phyloP scores from a whole-genome alignment of 208 protist species.

The Leishmania arabica region DNA sequence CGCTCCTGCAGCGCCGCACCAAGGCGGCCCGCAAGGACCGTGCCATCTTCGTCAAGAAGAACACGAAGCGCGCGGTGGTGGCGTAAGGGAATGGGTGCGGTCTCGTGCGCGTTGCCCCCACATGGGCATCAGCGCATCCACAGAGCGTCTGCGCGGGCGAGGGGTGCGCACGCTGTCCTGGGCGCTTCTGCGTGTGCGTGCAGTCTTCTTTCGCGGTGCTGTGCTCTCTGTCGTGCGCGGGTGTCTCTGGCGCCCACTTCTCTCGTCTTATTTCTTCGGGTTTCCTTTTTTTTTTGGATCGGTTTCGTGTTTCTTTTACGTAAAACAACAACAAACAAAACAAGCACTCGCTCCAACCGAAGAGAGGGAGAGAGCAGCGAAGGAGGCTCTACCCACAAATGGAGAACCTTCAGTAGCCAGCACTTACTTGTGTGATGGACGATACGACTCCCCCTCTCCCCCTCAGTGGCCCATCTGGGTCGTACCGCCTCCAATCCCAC shows the following conservation, averaged over 20 bases:
- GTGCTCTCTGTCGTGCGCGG: neutral
- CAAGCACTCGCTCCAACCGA: neutral
- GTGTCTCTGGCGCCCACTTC: neutral
- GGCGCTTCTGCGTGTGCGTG: neutral
- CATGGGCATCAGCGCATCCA: neutral
- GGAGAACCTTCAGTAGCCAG: neutral
- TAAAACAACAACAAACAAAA: neutral
- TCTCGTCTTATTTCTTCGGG: neutral
- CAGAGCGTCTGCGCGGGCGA: neutral
- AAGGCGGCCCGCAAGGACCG: constrained; percentile 83
- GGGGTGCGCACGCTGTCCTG: neutral
- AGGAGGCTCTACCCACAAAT: too few relatives aligned
- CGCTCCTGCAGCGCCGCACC: constrained; percentile 91
- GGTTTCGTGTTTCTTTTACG: neutral
- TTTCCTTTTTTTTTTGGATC: neutral
- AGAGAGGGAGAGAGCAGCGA: neutral
- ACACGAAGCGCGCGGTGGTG: constrained; percentile 81
- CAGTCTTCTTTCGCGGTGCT: neutral
- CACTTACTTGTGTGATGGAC: neutral
- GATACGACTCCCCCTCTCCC: too few relatives aligned
- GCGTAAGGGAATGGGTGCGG: constrained; percentile 30
- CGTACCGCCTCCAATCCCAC: neutral
- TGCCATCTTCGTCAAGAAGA: constrained; percentile 85
- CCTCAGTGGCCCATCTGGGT: neutral
- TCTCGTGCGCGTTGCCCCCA: neutral